Conservation (phyloP, 495 filamentous ascomycete genomes). For the Trichoderma virens region DNA sequence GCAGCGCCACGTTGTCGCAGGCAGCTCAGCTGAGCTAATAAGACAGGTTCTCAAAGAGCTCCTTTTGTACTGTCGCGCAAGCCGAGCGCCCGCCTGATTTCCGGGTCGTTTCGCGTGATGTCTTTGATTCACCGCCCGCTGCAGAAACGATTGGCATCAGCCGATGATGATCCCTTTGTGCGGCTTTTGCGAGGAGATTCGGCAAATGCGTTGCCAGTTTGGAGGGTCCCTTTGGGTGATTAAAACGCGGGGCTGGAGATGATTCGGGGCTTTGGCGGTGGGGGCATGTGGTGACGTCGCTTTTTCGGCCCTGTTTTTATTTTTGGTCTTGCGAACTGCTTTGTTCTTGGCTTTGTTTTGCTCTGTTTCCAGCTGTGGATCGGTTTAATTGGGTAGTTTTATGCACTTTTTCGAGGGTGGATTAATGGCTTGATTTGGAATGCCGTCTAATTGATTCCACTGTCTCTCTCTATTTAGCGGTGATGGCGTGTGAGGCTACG, state of each 20-base stretch:
- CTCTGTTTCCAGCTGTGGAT: background rate
- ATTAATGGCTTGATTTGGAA: background rate
- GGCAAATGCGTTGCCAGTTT: no score
- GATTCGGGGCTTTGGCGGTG: background rate
- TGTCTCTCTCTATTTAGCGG: no score
- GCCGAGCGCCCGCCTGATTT: background rate
- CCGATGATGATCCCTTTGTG: background rate
- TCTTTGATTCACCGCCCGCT: background rate
- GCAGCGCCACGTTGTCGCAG: background rate
- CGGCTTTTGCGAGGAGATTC: no score
- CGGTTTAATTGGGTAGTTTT: no score
- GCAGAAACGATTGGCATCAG: background rate
- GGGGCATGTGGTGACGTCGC: background rate
- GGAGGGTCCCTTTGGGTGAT: no score
- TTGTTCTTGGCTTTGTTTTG: background rate
- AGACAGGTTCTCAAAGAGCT: background rate
- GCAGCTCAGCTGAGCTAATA: background rate
- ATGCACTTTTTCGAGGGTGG: background rate
- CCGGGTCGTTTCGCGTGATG: background rate
- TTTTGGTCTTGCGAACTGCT: no score
- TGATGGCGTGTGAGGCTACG: background rate
- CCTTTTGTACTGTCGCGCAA: background rate
- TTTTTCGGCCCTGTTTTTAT: background rate
- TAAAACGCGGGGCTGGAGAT: background rate
- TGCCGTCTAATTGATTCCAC: background rate